These are phyloP conservation scores for Ziziphus jujuba DNA, from an alignment of 306 rosid genomes.

Conservation along the genomic window DNA sequence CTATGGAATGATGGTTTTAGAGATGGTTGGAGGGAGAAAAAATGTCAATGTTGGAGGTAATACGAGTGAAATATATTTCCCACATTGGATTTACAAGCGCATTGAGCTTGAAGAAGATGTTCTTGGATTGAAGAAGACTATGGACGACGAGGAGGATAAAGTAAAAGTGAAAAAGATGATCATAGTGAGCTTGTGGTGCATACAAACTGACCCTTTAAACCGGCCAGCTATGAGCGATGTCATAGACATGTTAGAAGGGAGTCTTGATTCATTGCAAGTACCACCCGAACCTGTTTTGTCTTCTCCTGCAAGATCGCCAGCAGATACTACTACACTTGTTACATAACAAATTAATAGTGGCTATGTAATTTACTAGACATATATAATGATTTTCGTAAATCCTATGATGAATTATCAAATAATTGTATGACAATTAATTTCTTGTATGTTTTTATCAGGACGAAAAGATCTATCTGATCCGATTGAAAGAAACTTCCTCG, in stretches of 20 bases:
- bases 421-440: too few relatives aligned
- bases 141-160: slow-evolving; percentile 21
- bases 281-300: slow-evolving; percentile 30
- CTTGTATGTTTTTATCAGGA: too few relatives aligned
- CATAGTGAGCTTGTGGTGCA: slow-evolving; percentile 33
- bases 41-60: slow-evolving; percentile 21
- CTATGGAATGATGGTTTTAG: slow-evolving; percentile 37
- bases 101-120: slow-evolving; percentile 25
- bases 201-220: slow-evolving; percentile 24
- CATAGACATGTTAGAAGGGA: slow-evolving; percentile 39
- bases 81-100: slow-evolving; percentile 37
- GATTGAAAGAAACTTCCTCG: too few relatives aligned
- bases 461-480: too few relatives aligned
- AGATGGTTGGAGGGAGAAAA: slow-evolving; percentile 33
- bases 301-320: slow-evolving; percentile 14
- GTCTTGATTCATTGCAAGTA: slow-evolving; percentile 21
- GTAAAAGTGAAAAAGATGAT: slow-evolving; percentile 34
- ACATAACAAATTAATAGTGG: neutral
- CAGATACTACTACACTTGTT: too few relatives aligned
- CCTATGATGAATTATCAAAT: too few relatives aligned
- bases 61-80: too few relatives aligned
- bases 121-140: slow-evolving; percentile 13
- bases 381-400: too few relatives aligned
- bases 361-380: too few relatives aligned
- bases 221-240: slow-evolving; percentile 34